These are phyloP conservation scores for Saururus chinensis DNA, from an alignment of 164 flowering plant genomes.

Conservation along the genomic window DNA sequence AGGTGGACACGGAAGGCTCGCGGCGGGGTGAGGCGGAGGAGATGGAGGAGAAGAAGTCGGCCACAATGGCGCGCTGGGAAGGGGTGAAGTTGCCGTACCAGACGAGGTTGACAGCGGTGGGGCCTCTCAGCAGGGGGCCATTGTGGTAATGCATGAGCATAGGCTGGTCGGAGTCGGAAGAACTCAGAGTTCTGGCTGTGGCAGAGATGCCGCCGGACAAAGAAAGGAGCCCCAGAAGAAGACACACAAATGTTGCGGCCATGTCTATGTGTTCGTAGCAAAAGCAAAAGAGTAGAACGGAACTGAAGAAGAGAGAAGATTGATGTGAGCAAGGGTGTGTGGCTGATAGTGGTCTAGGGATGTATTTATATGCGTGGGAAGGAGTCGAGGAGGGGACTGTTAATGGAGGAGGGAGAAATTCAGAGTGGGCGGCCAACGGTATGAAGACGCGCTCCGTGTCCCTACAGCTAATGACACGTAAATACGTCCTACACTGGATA, in stretches of 20 bases:
- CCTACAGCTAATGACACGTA: constrained; percentile 1
- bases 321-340: no score
- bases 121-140: constrained; percentile 55
- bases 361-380: no score
- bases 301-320: no score
- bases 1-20: constrained; percentile 10
- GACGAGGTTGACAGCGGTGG: constrained; percentile 45
- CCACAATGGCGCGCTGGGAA: constrained; percentile 43
- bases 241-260: not conserved
- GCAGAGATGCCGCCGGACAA: not conserved
- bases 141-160: constrained; percentile 46
- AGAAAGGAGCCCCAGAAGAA: not conserved
- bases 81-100: constrained; percentile 73
- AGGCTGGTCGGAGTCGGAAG: constrained; percentile 9
- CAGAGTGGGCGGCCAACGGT: not conserved
- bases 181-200: not conserved
- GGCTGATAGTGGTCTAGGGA: no score
- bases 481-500: not conserved
- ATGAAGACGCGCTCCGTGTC: not conserved
- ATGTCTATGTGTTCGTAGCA: no score
- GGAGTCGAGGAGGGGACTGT: not conserved
- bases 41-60: constrained; percentile 18
- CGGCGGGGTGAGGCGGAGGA: not conserved
- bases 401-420: not conserved
- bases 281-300: no score